Evolutionary conservation across 1,284 basidiomycete species (phyloP), one percentile per base, ranked within the genome.

Genomic region (Salmacisia buchloeana): DNA sequence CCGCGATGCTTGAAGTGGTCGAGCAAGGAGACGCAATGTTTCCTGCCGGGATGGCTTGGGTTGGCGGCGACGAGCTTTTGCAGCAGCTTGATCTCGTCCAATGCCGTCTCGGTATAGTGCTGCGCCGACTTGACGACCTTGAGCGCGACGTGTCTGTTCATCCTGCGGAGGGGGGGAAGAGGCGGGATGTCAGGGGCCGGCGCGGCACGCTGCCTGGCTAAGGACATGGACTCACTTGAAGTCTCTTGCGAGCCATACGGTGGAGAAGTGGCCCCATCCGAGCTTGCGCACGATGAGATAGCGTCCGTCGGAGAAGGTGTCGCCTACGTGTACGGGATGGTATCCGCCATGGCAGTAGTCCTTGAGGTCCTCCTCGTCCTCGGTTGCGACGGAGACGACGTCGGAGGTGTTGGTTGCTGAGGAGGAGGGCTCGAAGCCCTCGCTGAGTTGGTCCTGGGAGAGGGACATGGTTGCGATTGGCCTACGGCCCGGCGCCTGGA

Each of bases 61-160:
- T 84, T 88, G 33, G 92, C 91, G 12, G 89, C 90, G 79, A 96
- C 94, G 70, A 97, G 88, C 36, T 93, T 88, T 79, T 97, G 92
- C 12, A 97, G 86, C 2, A 98, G 88, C 82, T 97, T 97, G 83
- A 98, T 98, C 83, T 98, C 96, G 83, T 98, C 94, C 36, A 97
- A 84, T 0, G 94, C 96, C 0, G 94, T 98, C 80, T 98, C 96
- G 2, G 94, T 97, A 82, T 98, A 98, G 65, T 96, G 86, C 0
- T 89, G 88, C 0, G 94, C 94, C 12, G 93, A 97, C 83, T 98
- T 98, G 80, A 98, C 96, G 73, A 98, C 92, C 82, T 98, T 98
- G 81, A 98, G 88, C 9, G 94, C 94, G 71, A 98, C 96, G 82
- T 98, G 96, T 46, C 93, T 90, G 75, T 91, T 88, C 81, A 91